phyloP scores from a whole-genome alignment of 345 rosid species.

The Arabidopsis suecica region DNA sequence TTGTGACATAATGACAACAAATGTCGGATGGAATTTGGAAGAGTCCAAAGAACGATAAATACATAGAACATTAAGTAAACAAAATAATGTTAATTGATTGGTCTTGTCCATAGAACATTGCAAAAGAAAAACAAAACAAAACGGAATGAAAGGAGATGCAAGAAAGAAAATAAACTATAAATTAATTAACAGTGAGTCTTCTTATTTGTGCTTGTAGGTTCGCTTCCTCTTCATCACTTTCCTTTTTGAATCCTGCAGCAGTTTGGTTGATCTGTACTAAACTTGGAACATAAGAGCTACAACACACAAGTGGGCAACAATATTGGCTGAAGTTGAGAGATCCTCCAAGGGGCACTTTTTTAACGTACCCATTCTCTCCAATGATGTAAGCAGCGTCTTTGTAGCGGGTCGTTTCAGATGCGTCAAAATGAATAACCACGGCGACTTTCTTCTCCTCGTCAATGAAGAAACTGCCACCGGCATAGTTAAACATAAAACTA shows the following conservation, averaged over 20 bases:
- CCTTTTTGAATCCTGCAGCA: neutral
- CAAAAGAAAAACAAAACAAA: neutral
- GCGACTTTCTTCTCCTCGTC: slow-evolving; percentile 8
- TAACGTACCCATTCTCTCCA: neutral
- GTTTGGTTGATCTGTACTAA: neutral
- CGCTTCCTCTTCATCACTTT: neutral
- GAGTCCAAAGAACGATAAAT: too few relatives aligned
- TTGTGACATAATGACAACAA: too few relatives aligned
- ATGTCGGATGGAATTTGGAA: too few relatives aligned
- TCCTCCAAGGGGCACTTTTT: neutral
- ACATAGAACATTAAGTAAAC: neutral
- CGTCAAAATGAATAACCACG: neutral
- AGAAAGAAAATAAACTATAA: neutral
- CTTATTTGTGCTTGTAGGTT: neutral
- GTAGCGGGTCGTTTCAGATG: neutral
- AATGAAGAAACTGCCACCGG: neutral
- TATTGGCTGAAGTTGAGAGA: neutral
- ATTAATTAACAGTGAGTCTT: neutral
- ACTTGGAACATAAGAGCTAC: neutral
- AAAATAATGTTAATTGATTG: neutral
- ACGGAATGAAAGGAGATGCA: neutral
- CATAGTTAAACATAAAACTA: neutral
- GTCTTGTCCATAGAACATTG: neutral
- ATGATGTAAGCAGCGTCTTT: neutral
- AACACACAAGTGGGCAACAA: neutral